These are phyloP conservation scores for Dipodascopsis tothii DNA, from an alignment of 805 yeast genomes.

Conservation along the genomic window DNA sequence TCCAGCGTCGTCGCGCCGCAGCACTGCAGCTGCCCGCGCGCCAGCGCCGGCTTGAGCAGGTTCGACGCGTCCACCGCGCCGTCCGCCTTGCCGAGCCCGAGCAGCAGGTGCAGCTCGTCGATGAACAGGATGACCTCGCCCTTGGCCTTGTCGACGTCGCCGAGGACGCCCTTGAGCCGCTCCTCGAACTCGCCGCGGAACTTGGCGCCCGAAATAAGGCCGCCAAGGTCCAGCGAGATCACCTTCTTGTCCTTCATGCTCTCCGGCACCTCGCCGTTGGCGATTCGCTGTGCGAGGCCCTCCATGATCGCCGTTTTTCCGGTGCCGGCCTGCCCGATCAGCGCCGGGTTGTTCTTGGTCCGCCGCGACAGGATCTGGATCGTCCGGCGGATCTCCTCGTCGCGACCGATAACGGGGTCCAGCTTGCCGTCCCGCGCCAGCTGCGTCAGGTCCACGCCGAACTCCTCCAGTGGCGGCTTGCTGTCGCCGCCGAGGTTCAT, in stretches of 20 bases:
- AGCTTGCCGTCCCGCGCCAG: slow-evolving; percentile 82
- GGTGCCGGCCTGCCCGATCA: slow-evolving; percentile 95
- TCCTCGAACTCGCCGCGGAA: slow-evolving; percentile 95
- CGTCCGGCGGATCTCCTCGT: slow-evolving; percentile 88
- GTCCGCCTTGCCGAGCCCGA: slow-evolving; percentile 88
- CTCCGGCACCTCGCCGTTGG: slow-evolving; percentile 90
- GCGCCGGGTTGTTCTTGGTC: slow-evolving; percentile 89
- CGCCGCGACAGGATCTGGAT: slow-evolving; percentile 80
- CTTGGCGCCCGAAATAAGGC: slow-evolving; percentile 88
- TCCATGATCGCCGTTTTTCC: slow-evolving; percentile 97
- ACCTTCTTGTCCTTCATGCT: slow-evolving; percentile 80
- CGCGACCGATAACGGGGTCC: slow-evolving; percentile 96
- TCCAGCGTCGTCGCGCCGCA: slow-evolving; percentile 96
- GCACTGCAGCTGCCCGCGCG: slow-evolving; percentile 85
- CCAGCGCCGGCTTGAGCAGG: slow-evolving; percentile 83
- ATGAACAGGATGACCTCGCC: slow-evolving; percentile 75
- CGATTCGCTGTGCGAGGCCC: slow-evolving; percentile 89
- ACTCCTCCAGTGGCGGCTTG: slow-evolving; percentile 62
- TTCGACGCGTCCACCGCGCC: slow-evolving; percentile 96
- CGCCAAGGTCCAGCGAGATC: slow-evolving; percentile 78
- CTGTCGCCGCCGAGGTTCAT: slow-evolving; percentile 39
- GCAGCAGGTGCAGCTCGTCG: slow-evolving; percentile 81
- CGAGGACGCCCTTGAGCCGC: slow-evolving; percentile 68
- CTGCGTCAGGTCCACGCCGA: slow-evolving; percentile 77
- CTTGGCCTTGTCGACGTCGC: slow-evolving; percentile 71